Conservation (phyloP, 2,329 filamentous ascomycete species). For the Trichoderma arundinaceum region DNA sequence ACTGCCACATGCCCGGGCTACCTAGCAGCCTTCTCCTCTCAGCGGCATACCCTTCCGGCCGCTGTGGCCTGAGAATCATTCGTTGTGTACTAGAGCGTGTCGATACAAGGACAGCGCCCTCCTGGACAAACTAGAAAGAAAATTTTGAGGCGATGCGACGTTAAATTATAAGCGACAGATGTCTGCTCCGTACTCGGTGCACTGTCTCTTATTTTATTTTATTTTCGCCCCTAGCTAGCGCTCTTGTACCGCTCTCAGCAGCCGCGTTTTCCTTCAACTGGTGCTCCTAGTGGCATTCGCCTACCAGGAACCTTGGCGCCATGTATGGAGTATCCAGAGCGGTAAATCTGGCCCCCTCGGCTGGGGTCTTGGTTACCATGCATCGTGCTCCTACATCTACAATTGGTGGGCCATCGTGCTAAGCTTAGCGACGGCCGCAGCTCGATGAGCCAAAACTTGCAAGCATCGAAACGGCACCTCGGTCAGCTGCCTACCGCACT, state of each 20-base stretch:
- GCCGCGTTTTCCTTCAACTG: conserved; percentile 18
- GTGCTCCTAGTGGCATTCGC: conserved; percentile 3
- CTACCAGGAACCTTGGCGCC: conserved; percentile 29
- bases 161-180: conserved; percentile 7
- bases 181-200: conserved; percentile 14
- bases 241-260: conserved; percentile 17
- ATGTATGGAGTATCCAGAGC: conserved; percentile 21
- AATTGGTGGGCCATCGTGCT: conserved; percentile 15
- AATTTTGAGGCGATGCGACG: conserved; percentile 4
- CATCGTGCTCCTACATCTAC: conserved; percentile 14
- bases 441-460: conserved; percentile 18
- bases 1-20: neutral
- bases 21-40: too few relatives aligned
- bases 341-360: conserved; percentile 30
- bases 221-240: conserved; percentile 16
- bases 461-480: conserved; percentile 25
- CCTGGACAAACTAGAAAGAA: neutral
- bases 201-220: conserved; percentile 14
- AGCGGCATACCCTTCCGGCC: too few relatives aligned
- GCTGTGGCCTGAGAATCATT: too few relatives aligned
- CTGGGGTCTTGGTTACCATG: conserved; percentile 16
- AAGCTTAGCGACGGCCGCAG: conserved; percentile 35
- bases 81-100: too few relatives aligned
- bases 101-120: neutral
- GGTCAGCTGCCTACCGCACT: conserved; percentile 21